A percentile compares a stretch with the other conserved stretches of the same genome.
Conservation (phyloP, 2,329 filamentous ascomycete genomes). For the Lachnellula occidentalis region DNA sequence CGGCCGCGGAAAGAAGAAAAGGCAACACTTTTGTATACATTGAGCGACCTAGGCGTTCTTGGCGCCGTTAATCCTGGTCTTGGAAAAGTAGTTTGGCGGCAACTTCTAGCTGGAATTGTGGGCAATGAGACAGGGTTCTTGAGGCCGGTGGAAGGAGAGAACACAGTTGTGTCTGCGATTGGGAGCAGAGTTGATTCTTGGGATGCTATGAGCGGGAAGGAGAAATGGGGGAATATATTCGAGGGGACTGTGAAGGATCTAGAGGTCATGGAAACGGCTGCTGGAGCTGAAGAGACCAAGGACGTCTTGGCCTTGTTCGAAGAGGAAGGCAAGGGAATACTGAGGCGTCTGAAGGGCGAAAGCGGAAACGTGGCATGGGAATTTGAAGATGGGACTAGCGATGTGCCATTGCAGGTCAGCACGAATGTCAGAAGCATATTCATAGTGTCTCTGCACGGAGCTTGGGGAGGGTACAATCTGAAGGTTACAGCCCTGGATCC, state of each 20-base stretch:
- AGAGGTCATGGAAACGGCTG: conserved; percentile 67
- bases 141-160: conserved; percentile 71
- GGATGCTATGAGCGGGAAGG: conserved; percentile 76
- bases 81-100: conserved; percentile 81
- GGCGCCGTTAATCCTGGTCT: conserved; percentile 86
- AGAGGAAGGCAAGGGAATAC: conserved; percentile 48
- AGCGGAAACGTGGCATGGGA: conserved; percentile 77
- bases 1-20: conserved; percentile 74
- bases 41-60: conserved; percentile 77
- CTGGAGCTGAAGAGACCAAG: conserved; percentile 46
- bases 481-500: conserved; percentile 71
- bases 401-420: conserved; percentile 69
- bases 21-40: conserved; percentile 83
- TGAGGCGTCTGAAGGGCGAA: conserved; percentile 67
- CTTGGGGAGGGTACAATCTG: conserved; percentile 66
- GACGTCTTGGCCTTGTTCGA: conserved; percentile 67
- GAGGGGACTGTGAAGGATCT: conserved; percentile 58
- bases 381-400: conserved; percentile 61
- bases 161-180: conserved; percentile 68
- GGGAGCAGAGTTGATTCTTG: conserved; percentile 70
- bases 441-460: conserved; percentile 68
- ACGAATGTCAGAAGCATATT: conserved; percentile 66
- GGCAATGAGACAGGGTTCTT: conserved; percentile 39
- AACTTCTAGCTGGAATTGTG: conserved; percentile 53
- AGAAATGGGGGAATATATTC: conserved; percentile 67